Evolutionary conservation across 257 asterid genomes (phyloP).

Genomic region (Scutellaria barbata): DNA sequence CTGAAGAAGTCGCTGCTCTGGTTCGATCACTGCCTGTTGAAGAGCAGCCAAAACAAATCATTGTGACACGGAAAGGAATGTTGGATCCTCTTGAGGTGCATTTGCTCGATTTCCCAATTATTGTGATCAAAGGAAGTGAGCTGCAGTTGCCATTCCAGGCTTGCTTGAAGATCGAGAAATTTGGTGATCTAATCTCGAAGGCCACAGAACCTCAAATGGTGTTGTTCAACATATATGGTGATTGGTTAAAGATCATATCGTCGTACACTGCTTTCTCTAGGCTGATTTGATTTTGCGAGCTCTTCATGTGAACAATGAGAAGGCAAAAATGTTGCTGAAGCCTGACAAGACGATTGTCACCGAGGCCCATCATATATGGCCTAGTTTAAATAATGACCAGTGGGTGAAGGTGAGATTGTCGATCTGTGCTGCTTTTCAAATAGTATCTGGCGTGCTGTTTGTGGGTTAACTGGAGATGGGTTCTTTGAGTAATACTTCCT

Average conservation of each 20-base stretch:
- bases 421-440: neutral
- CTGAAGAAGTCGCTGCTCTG: constrained; percentile 99
- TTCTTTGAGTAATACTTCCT: neutral
- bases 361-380: constrained; percentile 98
- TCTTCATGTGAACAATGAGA: constrained; percentile 91
- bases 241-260: constrained; percentile 95
- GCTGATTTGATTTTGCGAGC: constrained; percentile 93
- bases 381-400: constrained; percentile 90
- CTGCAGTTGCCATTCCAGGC: constrained; percentile 99
- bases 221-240: constrained; percentile 94
- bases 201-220: constrained; percentile 99
- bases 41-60: constrained; percentile 96
- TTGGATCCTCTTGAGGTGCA: constrained; percentile 98
- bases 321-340: constrained; percentile 97
- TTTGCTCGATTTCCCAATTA: constrained; percentile 96
- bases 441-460: neutral
- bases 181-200: constrained; percentile 94
- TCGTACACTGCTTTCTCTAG: constrained; percentile 98
- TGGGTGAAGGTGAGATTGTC: constrained; percentile 85
- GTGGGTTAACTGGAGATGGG: neutral
- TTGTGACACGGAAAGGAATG: constrained; percentile 99
- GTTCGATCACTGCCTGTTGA: constrained; percentile 97
- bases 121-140: constrained; percentile 99
- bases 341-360: constrained; percentile 96
- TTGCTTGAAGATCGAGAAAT: constrained; percentile 97